Conservation (phyloP, 169 alveolate species). For the Eimeria falciformis region DNA sequence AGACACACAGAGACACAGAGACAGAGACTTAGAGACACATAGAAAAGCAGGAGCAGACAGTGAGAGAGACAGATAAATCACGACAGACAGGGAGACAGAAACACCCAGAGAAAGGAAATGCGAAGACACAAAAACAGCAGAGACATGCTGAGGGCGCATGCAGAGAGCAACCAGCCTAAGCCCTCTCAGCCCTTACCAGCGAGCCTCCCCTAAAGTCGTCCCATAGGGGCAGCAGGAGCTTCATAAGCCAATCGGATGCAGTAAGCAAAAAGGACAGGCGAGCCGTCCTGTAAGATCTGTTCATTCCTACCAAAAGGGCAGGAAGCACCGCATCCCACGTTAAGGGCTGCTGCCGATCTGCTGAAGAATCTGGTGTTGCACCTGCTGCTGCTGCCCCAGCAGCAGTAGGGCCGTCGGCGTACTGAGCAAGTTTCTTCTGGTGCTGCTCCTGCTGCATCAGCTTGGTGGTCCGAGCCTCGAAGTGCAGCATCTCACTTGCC, state of each 20-base stretch:
- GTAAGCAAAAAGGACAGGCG: background rate
- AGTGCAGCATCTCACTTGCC: too few species aligned
- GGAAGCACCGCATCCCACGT: background rate
- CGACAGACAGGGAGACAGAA: too few species aligned
- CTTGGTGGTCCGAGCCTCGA: too few species aligned
- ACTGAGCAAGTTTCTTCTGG: background rate
- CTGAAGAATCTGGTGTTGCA: background rate
- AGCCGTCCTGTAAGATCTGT: background rate
- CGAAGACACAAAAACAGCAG: too few species aligned
- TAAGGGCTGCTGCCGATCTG: background rate
- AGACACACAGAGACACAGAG: too few species aligned
- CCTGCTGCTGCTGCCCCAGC: background rate
- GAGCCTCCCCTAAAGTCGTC: background rate
- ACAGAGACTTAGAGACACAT: too few species aligned
- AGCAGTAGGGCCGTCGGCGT: background rate
- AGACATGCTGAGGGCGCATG: too few species aligned
- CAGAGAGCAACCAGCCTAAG: too few species aligned
- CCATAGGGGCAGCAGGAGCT: constrained; percentile 20
- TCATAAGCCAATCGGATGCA: background rate
- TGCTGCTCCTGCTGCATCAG: background rate
- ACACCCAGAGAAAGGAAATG: too few species aligned
- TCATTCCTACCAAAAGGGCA: background rate
- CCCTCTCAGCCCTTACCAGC: background rate
- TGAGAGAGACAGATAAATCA: too few species aligned
- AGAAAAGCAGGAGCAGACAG: too few species aligned